A percentile compares a stretch with the other conserved stretches of the same genome.
phyloP scores from a whole-genome alignment of 1,139 yeast species.

The Ogataea hybrid region DNA sequence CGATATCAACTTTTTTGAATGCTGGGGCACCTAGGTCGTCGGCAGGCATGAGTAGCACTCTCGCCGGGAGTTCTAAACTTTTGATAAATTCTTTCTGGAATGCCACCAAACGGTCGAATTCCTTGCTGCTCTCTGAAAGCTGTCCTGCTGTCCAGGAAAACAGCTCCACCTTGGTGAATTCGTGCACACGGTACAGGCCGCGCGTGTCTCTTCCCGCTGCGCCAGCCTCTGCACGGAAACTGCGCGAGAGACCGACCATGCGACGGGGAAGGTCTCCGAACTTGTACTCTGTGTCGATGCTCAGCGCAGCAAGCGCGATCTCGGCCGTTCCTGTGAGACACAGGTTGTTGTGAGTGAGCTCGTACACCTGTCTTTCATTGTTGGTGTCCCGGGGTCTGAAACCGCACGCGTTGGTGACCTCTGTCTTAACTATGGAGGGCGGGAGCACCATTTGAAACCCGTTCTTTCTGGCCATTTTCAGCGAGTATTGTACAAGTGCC shows the following conservation, averaged over 20 bases:
- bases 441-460: conserved; percentile 79
- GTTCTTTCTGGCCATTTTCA: conserved; percentile 57
- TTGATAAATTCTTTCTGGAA: conserved; percentile 65
- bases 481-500: conserved; percentile 79
- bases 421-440: conserved; percentile 81
- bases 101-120: conserved; percentile 58
- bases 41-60: conserved; percentile 85
- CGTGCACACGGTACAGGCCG: conserved; percentile 94
- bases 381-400: conserved; percentile 91
- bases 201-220: conserved; percentile 92
- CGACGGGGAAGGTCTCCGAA: conserved; percentile 45
- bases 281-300: conserved; percentile 36
- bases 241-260: conserved; percentile 79
- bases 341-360: conserved; percentile 45
- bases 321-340: conserved; percentile 95
- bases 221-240: conserved; percentile 97
- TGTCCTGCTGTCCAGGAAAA: conserved; percentile 65
- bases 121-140: conserved; percentile 43
- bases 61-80: conserved; percentile 74
- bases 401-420: conserved; percentile 86
- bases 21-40: conserved; percentile 96
- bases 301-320: conserved; percentile 82
- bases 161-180: conserved; percentile 94
- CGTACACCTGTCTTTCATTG: conserved; percentile 83
- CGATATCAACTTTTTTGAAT: conserved; percentile 85